These are phyloP conservation scores for Paraconiothyrium brasiliense DNA, from an alignment of 2,329 filamentous ascomycete species.

Conservation along the genomic window DNA sequence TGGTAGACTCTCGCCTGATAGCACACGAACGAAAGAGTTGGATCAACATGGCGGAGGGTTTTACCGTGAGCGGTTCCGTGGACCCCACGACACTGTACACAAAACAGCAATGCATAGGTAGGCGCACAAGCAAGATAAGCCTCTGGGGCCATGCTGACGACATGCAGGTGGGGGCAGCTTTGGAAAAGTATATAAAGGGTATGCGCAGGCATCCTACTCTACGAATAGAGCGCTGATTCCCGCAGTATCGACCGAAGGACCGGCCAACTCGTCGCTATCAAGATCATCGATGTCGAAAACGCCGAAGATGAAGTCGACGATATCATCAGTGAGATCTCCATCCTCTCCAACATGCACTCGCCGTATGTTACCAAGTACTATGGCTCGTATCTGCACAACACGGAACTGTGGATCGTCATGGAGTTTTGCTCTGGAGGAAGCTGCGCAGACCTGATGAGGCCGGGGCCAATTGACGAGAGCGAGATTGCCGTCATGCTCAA, in stretches of 20 bases:
- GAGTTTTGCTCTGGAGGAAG: slow-evolving; percentile 98
- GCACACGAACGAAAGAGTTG: not conserved
- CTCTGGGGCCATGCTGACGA: slow-evolving; percentile 26
- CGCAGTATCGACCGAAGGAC: slow-evolving; percentile 87
- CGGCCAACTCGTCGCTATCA: slow-evolving; percentile 95
- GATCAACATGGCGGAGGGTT: slow-evolving; percentile 36
- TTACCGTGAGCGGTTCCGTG: slow-evolving; percentile 61
- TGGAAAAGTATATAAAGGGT: slow-evolving; percentile 99
- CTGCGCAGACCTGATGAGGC: slow-evolving; percentile 95
- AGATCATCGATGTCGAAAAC: slow-evolving; percentile 98
- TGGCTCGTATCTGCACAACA: slow-evolving; percentile 94
- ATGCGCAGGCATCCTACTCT: slow-evolving; percentile 36
- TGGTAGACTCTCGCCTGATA: not conserved
- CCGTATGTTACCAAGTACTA: slow-evolving; percentile 98
- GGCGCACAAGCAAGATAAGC: slow-evolving; percentile 2
- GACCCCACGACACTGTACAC: slow-evolving; percentile 94
- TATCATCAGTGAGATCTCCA: slow-evolving; percentile 98
- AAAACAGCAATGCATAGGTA: slow-evolving; percentile 68
- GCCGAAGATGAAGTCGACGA: slow-evolving; percentile 99
- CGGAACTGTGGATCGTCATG: slow-evolving; percentile 99
- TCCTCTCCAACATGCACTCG: slow-evolving; percentile 93
- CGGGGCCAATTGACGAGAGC: slow-evolving; percentile 88
- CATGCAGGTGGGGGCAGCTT: slow-evolving; percentile 89
- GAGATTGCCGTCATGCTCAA: slow-evolving; percentile 96
- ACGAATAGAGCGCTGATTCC: slow-evolving; percentile 12